Percentiles rank a stretch among this genome's conserved stretches.
phyloP scores from a whole-genome alignment of 805 yeast species.

The Saturnispora mendoncae region DNA sequence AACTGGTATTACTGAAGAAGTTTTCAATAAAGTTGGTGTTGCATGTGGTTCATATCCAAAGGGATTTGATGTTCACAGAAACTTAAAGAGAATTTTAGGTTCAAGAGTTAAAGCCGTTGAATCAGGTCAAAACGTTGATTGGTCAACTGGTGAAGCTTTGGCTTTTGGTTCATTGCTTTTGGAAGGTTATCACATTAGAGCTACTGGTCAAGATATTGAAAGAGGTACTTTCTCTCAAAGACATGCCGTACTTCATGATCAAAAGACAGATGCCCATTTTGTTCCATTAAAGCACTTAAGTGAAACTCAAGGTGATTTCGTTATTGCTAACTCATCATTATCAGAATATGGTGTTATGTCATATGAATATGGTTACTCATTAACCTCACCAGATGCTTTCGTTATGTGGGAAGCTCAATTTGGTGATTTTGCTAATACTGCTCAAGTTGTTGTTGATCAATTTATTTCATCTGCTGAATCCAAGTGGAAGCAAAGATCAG shows the following conservation, averaged over 20 bases:
- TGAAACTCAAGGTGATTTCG: slow-evolving; percentile 78
- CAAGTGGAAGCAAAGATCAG: slow-evolving; percentile 98
- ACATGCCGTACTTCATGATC: slow-evolving; percentile 97
- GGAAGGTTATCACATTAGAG: slow-evolving; percentile 95
- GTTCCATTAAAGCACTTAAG: slow-evolving; percentile 77
- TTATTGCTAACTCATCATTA: slow-evolving; percentile 86
- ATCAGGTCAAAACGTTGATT: slow-evolving; percentile 89
- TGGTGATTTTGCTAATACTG: slow-evolving; percentile 99
- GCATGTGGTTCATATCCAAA: slow-evolving; percentile 78
- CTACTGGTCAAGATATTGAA: slow-evolving; percentile 99
- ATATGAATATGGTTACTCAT: slow-evolving; percentile 96
- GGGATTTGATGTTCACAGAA: slow-evolving; percentile 84
- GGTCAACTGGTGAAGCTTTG: slow-evolving; percentile 99
- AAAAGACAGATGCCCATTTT: slow-evolving; percentile 70
- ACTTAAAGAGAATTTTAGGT: slow-evolving; percentile 87
- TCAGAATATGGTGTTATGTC: slow-evolving; percentile 99
- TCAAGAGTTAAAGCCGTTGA: slow-evolving; percentile 77
- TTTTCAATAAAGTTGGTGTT: slow-evolving; percentile 69
- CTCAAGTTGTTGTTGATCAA: slow-evolving; percentile 95
- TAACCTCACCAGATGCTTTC: slow-evolving; percentile 93
- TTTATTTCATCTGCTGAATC: slow-evolving; percentile 94
- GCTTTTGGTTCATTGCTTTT: slow-evolving; percentile 87
- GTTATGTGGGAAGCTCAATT: slow-evolving; percentile 99
- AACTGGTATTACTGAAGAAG: slow-evolving; percentile 71
- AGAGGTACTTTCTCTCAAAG: slow-evolving; percentile 99